Evolutionary conservation across 2,329 filamentous ascomycete species (phyloP).

Genomic region (Tolypocladium ophioglossoides): DNA sequence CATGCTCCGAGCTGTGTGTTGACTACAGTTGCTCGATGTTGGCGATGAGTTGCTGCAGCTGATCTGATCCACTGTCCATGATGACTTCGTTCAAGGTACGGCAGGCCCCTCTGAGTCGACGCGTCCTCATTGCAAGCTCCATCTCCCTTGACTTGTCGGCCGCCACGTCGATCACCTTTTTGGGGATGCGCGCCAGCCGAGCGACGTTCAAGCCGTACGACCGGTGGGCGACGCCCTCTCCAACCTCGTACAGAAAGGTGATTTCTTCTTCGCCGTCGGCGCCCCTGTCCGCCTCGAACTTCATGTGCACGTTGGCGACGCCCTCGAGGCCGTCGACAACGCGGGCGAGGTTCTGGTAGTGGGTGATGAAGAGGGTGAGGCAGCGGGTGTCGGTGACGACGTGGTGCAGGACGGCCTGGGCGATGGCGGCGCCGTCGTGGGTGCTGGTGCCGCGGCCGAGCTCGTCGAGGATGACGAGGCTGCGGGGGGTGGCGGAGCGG

Average conservation of each 20-base stretch:
- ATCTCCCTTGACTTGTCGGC: constrained; percentile 69
- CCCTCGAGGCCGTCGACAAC: constrained; percentile 58
- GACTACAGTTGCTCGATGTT: constrained; percentile 50
- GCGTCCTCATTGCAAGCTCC: constrained; percentile 59
- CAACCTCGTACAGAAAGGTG: constrained; percentile 90
- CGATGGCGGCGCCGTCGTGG: constrained; percentile 93
- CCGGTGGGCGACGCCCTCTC: constrained; percentile 81
- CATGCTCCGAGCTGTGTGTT: neutral
- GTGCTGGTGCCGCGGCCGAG: constrained; percentile 88
- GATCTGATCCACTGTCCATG: constrained; percentile 20
- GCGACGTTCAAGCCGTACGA: constrained; percentile 95
- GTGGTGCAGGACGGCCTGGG: constrained; percentile 79
- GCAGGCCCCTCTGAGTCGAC: constrained; percentile 44
- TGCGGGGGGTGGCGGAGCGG: constrained; percentile 74
- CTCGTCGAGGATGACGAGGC: constrained; percentile 87
- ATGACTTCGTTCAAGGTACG: constrained; percentile 32
- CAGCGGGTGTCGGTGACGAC: constrained; percentile 65
- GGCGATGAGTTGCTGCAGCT: constrained; percentile 41
- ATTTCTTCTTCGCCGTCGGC: constrained; percentile 59
- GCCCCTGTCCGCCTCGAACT: constrained; percentile 47
- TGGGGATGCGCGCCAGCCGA: constrained; percentile 69
- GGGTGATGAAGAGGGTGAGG: constrained; percentile 90
- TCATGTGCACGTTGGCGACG: constrained; percentile 90
- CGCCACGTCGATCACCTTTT: constrained; percentile 66
- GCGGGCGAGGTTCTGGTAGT: constrained; percentile 77